Evolutionary conservation across 2,329 filamentous ascomycete genomes (phyloP), one percentile per base, ranked within the genome.

Genomic region (Aspergillus calidoustus): DNA sequence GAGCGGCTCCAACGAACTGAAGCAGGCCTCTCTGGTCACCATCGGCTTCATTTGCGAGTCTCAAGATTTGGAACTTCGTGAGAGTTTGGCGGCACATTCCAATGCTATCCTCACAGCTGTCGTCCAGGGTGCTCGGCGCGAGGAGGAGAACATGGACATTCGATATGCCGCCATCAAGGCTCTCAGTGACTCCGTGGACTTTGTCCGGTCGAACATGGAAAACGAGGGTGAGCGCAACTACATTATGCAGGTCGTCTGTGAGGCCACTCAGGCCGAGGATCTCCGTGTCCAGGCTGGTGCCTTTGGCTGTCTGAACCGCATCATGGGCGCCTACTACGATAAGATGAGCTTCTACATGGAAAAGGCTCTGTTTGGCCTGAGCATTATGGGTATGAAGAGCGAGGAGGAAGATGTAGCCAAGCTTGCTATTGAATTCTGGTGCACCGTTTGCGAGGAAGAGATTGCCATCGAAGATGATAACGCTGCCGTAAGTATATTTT

Each of bases 341-440:
- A 96, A 97, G 83, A 99, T 99, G 95, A 90, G 93, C 73, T 99
- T 97, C 81, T 99, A 99, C 83, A 99, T 99, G 95, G 95, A 99
- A 85, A 98, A 98, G 87, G 95, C 95, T 41, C 86, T 99, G 48
- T 99, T 99, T 72, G 95, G 95, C 61, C 86, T 99, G 46, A 99
- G 95, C 44, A 97, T 99, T 66, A 89, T 97, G 76, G 95, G 95
- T 69, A 99, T 99, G 95, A 97, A 97, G 87, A 96, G 89, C 72
- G 90, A 93, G 7, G 95, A 99, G 71, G 95, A 99, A 79, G 95
- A 99, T 76, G 95, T 99, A 57, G 91, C 95, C 65, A 99, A 99
- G 85, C 86, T 99, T 60, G 95, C 95, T 43, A 93, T 99, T 68
- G 95, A 99, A 77, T 99, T 99, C 82, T 99, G 95, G 95, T 98